Evolutionary conservation across 768 basidiomycete species (phyloP), one percentile per base, ranked within the genome.

Genomic region (Leccinum boreale): DNA sequence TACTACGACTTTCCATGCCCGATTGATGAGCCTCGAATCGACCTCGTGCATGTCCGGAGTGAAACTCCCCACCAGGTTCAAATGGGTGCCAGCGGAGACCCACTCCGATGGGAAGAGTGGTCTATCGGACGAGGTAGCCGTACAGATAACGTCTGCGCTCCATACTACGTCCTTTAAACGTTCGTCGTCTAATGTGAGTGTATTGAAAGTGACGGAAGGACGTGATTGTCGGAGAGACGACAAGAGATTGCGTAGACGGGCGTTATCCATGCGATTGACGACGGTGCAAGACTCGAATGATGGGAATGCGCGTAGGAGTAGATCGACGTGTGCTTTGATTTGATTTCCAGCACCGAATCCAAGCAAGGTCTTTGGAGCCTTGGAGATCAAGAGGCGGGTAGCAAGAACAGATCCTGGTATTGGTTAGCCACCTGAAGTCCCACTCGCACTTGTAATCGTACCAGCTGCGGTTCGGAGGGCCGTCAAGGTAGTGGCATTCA

Each of bases 381-480:
- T 57, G 4, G 78, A 72, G 1, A 79, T 72, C 12, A 89, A 76
- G 3, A 90, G 72, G 12, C 73, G 79, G 0, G 83, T 83, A 1
- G 89, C 87, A 3, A 91, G 78, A 3, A 88, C 71, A 0, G 89
- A 92, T 29, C 86, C 90, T 90, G 59, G 50, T 14, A 7, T 36
- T 9, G 5, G 39, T 56, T 28, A 47, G 51, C 46, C n/a, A 23
- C 4, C 42, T 50, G 39, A 39, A n/a, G 9, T 39, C 39, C 39
- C n/a, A 46, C 19, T 46, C 45, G 7, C 19, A 11, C 45, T 44
- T n/a, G 4, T 1, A 17, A 53, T 55, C 73, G 57, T 58, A 87
- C 92, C 89, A 60, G 89, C 89, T 52, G 92, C 92, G 56, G 89
- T 96, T 45, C 94, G 73, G 29, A 93, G 71, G 5, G 92, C 89